Conservation (phyloP, 176 grass and related monocot species). For the Microstegium vimineum region DNA sequence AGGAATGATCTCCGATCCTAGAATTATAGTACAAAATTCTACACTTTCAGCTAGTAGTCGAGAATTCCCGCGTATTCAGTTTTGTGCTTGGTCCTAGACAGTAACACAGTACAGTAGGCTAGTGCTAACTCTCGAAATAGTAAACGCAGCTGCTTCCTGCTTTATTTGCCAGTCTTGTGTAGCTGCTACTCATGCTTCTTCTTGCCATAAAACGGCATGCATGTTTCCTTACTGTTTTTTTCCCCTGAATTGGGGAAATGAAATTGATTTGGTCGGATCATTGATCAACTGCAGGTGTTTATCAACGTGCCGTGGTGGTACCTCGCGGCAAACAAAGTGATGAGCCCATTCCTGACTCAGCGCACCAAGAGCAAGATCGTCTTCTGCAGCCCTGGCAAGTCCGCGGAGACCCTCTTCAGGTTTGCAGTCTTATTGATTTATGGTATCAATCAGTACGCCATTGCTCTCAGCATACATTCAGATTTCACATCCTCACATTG, state of each 20-base stretch:
- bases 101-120: not conserved
- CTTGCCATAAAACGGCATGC: too few relatives aligned
- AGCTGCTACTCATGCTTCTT: too few relatives aligned
- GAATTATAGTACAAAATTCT: not conserved
- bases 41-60: not conserved
- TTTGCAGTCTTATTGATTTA: slow-evolving; percentile 42
- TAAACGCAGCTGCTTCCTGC: not conserved
- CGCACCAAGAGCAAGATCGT: slow-evolving; percentile 98
- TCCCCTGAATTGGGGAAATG: not conserved
- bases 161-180: not conserved
- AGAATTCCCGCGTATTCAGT: not conserved
- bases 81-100: not conserved
- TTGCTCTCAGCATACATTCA: not conserved
- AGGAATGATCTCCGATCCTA: not conserved
- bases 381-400: slow-evolving; percentile 67
- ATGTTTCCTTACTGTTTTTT: not conserved
- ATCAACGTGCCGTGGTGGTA: slow-evolving; percentile 99
- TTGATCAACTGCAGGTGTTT: slow-evolving; percentile 56
- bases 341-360: slow-evolving; percentile 89
- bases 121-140: not conserved
- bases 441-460: not conserved
- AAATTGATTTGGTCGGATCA: not conserved
- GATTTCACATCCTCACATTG: not conserved
- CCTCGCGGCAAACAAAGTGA: slow-evolving; percentile 70
- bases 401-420: slow-evolving; percentile 88